Evolutionary conservation across 1,139 yeast genomes (phyloP), one percentile per base, ranked within the genome.

Genomic region (Hemisphaericaspora lyxosophila): DNA sequence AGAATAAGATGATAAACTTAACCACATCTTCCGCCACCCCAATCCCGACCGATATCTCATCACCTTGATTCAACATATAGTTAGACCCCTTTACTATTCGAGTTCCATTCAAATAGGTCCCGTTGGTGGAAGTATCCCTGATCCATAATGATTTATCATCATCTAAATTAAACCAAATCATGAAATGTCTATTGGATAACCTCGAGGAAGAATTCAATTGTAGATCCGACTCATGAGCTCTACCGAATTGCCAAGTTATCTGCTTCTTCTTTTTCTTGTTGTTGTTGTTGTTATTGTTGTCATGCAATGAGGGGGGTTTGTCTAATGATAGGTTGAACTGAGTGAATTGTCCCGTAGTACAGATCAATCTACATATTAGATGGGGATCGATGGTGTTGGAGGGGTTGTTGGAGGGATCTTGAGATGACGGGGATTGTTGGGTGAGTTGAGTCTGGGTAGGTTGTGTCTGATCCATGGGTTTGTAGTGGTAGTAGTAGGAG

Each of bases 1-100:
- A 55, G 40, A 85, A 79, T 41, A 85, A 78, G 16, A 87, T 82
- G 26, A 89, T 82, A 51, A 89, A 81, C 39, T 83, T 71, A 16
- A 86, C 69, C 34, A 86, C 86, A 54, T 92, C 97, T 16, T 71
- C 68, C 1, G 84, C 74, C 3, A 89, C 85, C 3, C 97, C 97
- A n/a, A 80, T 70, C 0, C 97, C 97, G 0, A 90, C 85, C 0
- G 92, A 77, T 27, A 92, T 82, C 55, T 88, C 96, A 57, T 92
- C 98, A 4, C 97, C 97, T 53, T 88, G 96, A 31, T 83, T 82
- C 31, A 92, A 61, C 51, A 90, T 78, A 58, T 87, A 88, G 50
- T 88, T 86, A 36, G 85, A 79, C n/a, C 85, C 84, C 54, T 84
- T 86, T 14, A 82, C 87, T 15, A 90, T 62, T 35, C 89, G 71